These are phyloP conservation scores for Balakata baccata DNA, from an alignment of 345 rosid species.

Conservation along the genomic window DNA sequence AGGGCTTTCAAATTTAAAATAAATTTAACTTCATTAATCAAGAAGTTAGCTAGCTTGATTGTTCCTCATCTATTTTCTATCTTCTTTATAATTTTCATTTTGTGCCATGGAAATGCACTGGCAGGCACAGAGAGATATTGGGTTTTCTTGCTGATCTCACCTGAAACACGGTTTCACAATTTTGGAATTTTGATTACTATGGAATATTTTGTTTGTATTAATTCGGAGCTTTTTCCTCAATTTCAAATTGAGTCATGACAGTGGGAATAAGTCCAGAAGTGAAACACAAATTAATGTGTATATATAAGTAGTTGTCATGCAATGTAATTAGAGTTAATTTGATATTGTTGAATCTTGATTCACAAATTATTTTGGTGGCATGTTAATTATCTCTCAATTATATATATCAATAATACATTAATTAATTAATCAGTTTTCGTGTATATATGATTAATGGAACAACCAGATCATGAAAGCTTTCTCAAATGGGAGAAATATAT, in stretches of 20 bases:
- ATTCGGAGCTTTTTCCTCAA: not conserved
- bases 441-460: not conserved
- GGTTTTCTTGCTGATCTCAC: slow-evolving; percentile 16
- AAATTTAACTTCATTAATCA: slow-evolving; percentile 24
- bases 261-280: too few species aligned
- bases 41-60: not conserved
- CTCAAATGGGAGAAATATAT: not conserved
- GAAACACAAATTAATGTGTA: not conserved
- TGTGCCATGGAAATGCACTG: not conserved
- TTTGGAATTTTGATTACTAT: too few species aligned
- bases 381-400: not conserved
- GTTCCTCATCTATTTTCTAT: not conserved
- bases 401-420: too few species aligned
- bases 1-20: slow-evolving; percentile 20
- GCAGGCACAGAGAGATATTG: not conserved
- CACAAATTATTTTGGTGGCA: too few species aligned
- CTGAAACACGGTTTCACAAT: slow-evolving; percentile 19
- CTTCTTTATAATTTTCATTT: not conserved
- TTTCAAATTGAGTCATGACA: too few species aligned
- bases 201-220: not conserved
- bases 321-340: too few species aligned
- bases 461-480: not conserved
- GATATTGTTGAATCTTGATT: too few species aligned
- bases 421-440: too few species aligned
- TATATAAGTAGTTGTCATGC: not conserved